Percentiles rank a stretch among this genome's conserved stretches.
Evolutionary conservation across 1,284 basidiomycete species (phyloP).

Genomic region (Marasmius tenuissimus): DNA sequence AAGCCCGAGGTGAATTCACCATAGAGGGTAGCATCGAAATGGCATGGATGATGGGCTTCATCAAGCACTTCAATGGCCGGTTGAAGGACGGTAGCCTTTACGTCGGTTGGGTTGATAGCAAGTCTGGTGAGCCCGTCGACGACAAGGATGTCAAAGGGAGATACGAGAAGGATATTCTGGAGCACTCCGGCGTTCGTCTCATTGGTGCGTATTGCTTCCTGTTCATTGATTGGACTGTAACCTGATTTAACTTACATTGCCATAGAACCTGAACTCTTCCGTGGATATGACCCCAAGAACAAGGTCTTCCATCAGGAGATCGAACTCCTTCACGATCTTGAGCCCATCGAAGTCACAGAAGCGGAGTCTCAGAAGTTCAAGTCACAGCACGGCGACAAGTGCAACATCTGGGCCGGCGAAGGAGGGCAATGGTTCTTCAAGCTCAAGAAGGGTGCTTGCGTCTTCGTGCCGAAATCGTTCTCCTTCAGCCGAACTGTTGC

Average conservation of each 20-base stretch:
- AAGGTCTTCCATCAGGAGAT: constrained; percentile 98
- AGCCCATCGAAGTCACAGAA: constrained; percentile 91
- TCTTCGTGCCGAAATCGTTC: constrained; percentile 94
- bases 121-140: constrained; percentile 95
- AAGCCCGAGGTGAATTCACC: constrained; percentile 89
- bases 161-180: constrained; percentile 94
- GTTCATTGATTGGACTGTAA: constrained; percentile 15
- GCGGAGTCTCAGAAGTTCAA: constrained; percentile 96
- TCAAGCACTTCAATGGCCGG: constrained; percentile 97
- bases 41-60: constrained; percentile 99
- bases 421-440: constrained; percentile 96
- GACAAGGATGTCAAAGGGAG: constrained; percentile 95
- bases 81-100: constrained; percentile 90
- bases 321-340: constrained; percentile 95
- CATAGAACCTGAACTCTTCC: constrained; percentile 94
- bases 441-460: constrained; percentile 96
- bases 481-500: constrained; percentile 93
- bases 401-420: constrained; percentile 90
- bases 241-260: constrained; percentile 6
- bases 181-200: constrained; percentile 92
- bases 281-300: constrained; percentile 95
- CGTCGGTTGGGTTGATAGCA: constrained; percentile 97
- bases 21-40: constrained; percentile 99
- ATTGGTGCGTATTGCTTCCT: constrained; percentile 63
- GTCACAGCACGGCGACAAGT: constrained; percentile 94